Conservation (phyloP, 1,284 basidiomycete genomes). For the Serendipita sp. region DNA sequence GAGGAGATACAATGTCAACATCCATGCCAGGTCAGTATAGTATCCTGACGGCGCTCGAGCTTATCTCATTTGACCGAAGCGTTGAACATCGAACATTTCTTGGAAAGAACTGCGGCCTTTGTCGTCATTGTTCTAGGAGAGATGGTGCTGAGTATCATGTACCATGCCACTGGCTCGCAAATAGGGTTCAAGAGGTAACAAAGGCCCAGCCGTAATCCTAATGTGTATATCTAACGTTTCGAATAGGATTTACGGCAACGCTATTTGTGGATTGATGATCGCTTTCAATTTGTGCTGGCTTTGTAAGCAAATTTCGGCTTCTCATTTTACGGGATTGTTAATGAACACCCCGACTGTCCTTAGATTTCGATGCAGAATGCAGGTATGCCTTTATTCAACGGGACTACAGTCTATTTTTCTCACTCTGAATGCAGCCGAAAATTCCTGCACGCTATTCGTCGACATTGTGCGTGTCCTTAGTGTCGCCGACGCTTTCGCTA, state of each 20-base stretch:
- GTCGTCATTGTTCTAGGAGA: constrained; percentile 24
- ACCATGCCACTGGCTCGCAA: constrained; percentile 12
- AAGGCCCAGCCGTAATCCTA: neutral
- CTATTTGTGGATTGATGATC: constrained; percentile 24
- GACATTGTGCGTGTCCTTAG: constrained; percentile 16
- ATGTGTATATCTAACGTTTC: neutral
- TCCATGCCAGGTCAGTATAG: neutral
- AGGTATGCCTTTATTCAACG: neutral
- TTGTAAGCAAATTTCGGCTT: constrained; percentile 9
- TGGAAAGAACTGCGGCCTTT: constrained; percentile 25
- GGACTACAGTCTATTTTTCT: neutral
- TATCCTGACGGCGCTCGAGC: neutral
- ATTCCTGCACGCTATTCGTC: constrained; percentile 25
- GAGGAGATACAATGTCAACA: neutral
- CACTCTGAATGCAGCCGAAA: constrained; percentile 1
- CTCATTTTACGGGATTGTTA: too few relatives aligned
- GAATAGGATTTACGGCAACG: constrained; percentile 23
- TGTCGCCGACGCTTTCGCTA: neutral
- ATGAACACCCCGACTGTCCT: neutral
- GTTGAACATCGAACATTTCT: constrained; percentile 27
- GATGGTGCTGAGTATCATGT: constrained; percentile 19
- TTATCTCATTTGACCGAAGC: constrained; percentile 15
- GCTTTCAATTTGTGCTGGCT: constrained; percentile 28
- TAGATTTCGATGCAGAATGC: constrained; percentile 19
- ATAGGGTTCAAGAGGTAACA: constrained; percentile 16